Percentiles rank a stretch among this genome's conserved stretches.
Evolutionary conservation across 2,329 filamentous ascomycete genomes (phyloP).

Genomic region (Scedosporium boydii): DNA sequence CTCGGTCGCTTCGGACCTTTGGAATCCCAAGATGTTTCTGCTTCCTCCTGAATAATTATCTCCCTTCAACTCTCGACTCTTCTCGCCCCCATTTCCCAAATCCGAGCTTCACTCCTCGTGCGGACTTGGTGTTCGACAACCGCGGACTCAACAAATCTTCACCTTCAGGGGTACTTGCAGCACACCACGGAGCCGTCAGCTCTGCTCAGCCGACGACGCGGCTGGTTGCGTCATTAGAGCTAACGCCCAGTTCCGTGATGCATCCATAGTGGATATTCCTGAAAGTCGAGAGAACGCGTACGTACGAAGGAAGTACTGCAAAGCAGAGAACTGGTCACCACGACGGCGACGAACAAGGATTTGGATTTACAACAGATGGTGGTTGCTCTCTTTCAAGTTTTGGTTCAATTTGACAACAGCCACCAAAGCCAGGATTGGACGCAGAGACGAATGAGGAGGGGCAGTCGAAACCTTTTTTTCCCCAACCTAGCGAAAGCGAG

Average conservation of each 20-base stretch:
- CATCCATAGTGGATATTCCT: too few species aligned
- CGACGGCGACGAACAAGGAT: too few species aligned
- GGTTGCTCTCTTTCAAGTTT: too few species aligned
- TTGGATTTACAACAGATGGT: too few species aligned
- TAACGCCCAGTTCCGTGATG: not conserved
- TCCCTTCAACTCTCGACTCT: not conserved
- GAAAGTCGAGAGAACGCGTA: too few species aligned
- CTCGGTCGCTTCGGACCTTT: not conserved
- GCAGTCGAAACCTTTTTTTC: too few species aligned
- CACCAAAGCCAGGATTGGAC: too few species aligned
- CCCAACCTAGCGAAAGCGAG: too few species aligned
- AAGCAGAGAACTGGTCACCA: too few species aligned
- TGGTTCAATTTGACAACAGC: too few species aligned
- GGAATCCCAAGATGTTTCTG: not conserved
- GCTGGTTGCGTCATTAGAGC: not conserved
- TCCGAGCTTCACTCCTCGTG: not conserved
- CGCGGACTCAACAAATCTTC: not conserved
- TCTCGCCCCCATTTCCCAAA: not conserved
- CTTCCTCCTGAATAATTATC: not conserved
- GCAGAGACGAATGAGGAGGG: too few species aligned
- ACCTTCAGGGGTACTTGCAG: not conserved
- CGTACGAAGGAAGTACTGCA: too few species aligned
- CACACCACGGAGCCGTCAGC: not conserved
- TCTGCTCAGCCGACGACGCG: not conserved
- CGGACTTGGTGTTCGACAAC: not conserved